A percentile compares a stretch with the other conserved stretches of the same genome.
These are phyloP conservation scores for Heimioporus punctisporus DNA, from an alignment of 1,284 basidiomycete genomes.

Conservation along the genomic window DNA sequence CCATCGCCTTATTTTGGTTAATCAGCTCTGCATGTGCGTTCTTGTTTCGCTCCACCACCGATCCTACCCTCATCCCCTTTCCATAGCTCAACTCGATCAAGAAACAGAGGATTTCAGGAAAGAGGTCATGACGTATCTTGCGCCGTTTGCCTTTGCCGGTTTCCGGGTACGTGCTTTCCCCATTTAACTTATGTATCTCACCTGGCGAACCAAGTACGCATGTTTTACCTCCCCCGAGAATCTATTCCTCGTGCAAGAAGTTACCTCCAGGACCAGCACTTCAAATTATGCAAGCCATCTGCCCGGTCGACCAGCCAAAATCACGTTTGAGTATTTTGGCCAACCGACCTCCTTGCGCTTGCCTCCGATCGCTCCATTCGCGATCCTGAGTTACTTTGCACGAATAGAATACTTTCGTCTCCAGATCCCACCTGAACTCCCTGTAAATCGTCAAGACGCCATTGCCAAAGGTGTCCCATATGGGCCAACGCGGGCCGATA, in stretches of 20 bases:
- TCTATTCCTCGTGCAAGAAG: constrained; percentile 10
- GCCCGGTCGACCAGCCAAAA: constrained; percentile 26
- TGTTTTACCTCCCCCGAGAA: constrained; percentile 31
- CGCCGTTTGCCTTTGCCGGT: constrained; percentile 48
- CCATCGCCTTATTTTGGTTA: constrained; percentile 50
- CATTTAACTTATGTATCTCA: constrained; percentile 12
- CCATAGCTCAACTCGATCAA: constrained; percentile 34
- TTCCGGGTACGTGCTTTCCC: constrained; percentile 43
- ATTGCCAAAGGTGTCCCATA: constrained; percentile 22
- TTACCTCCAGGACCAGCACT: neutral
- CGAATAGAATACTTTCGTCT: constrained; percentile 39
- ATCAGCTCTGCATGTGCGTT: constrained; percentile 33
- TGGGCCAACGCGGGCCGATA: constrained; percentile 47
- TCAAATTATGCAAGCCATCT: constrained; percentile 22
- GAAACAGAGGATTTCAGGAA: constrained; percentile 39
- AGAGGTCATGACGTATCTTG: constrained; percentile 39
- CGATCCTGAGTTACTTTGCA: constrained; percentile 47
- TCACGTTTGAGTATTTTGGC: constrained; percentile 45
- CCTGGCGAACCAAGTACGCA: constrained; percentile 30
- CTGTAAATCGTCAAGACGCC: constrained; percentile 24
- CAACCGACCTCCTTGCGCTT: constrained; percentile 30
- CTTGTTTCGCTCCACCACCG: neutral
- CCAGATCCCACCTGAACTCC: constrained; percentile 40
- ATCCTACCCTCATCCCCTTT: constrained; percentile 1
- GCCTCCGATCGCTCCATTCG: constrained; percentile 46